Conservation (phyloP, 2,329 filamentous ascomycete genomes). For the Davidsoniella eucalypti region DNA sequence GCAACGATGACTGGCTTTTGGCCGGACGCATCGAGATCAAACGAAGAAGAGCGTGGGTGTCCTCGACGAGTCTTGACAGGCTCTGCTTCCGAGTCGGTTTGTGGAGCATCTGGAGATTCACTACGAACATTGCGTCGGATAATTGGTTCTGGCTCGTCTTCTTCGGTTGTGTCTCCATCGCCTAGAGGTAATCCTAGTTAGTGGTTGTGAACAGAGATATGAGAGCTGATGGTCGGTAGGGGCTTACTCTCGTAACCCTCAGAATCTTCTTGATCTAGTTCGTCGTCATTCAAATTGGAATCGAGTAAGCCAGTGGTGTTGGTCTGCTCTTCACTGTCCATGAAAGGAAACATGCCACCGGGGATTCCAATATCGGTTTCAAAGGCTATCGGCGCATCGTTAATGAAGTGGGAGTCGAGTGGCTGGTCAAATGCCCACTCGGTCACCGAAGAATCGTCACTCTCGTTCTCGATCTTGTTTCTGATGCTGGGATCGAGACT, state of each 20-base stretch:
- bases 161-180: slow-evolving; percentile 46
- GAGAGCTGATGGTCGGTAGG: not conserved
- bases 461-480: slow-evolving; percentile 54
- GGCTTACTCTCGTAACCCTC: slow-evolving; percentile 40
- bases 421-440: slow-evolving; percentile 43
- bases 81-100: slow-evolving; percentile 30
- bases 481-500: slow-evolving; percentile 56
- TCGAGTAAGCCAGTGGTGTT: not conserved
- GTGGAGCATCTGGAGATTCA: slow-evolving; percentile 26
- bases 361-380: slow-evolving; percentile 27
- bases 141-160: slow-evolving; percentile 36
- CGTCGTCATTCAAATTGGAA: not conserved
- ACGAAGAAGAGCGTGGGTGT: slow-evolving; percentile 37
- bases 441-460: slow-evolving; percentile 37
- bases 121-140: slow-evolving; percentile 31
- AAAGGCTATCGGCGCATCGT: slow-evolving; percentile 15
- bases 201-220: not conserved
- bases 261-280: slow-evolving; percentile 18
- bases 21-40: slow-evolving; percentile 35
- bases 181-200: slow-evolving; percentile 21
- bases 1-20: slow-evolving; percentile 43
- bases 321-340: not conserved
- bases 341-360: slow-evolving; percentile 14
- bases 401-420: slow-evolving; percentile 20
- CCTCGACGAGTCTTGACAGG: slow-evolving; percentile 21